phyloP scores from a whole-genome alignment of 2,329 filamentous ascomycete species.

The Ophiostoma ulmi region DNA sequence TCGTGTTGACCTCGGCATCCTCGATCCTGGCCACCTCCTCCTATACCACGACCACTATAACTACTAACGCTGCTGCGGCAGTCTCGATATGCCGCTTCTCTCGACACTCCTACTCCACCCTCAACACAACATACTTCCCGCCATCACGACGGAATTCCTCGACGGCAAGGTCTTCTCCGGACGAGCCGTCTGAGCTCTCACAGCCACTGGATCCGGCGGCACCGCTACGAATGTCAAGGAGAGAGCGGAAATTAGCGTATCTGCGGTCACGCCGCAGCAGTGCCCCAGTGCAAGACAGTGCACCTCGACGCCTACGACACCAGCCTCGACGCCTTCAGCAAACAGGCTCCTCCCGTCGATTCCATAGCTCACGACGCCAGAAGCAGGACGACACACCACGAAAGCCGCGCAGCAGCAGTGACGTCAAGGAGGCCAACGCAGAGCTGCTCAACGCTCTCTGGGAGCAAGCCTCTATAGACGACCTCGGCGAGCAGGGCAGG shows the following conservation, averaged over 20 bases:
- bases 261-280: slow-evolving; percentile 8
- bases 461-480: background rate
- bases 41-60: too few relatives aligned
- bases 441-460: background rate
- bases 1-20: background rate
- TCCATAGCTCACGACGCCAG: background rate
- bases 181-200: background rate
- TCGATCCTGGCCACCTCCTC: background rate
- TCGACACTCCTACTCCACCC: slow-evolving; percentile 1
- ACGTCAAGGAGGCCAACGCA: background rate
- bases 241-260: background rate
- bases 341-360: background rate
- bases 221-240: background rate
- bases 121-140: background rate
- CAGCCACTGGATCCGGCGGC: background rate
- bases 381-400: background rate
- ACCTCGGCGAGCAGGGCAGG: background rate
- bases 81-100: background rate
- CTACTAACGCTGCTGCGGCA: too few relatives aligned
- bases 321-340: background rate
- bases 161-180: background rate
- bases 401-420: background rate
- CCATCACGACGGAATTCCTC: background rate
- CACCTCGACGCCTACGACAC: background rate
- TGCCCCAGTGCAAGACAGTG: background rate